A percentile compares a stretch with the other conserved stretches of the same genome.
Conservation (phyloP, 1,284 basidiomycete species). For the Cutaneotrichosporon spelunceum region DNA sequence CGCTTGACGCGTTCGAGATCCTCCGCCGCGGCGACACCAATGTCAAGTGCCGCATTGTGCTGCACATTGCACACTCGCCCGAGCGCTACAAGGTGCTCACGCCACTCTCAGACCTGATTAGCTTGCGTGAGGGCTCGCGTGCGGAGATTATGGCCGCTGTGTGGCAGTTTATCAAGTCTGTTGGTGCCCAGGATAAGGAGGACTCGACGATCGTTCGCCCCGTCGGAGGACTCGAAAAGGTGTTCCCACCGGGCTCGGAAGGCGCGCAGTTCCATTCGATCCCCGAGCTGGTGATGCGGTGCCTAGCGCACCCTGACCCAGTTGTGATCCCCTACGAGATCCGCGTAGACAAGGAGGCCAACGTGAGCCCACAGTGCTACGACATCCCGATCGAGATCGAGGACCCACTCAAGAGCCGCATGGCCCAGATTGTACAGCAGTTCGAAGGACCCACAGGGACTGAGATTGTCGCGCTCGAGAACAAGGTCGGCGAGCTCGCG, state of each 20-base stretch:
- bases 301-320: constrained; percentile 73
- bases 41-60: constrained; percentile 71
- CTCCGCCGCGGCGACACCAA: constrained; percentile 74
- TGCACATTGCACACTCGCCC: constrained; percentile 81
- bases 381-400: constrained; percentile 89
- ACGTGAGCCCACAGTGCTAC: constrained; percentile 61
- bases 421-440: constrained; percentile 68
- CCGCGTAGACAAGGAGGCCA: constrained; percentile 47
- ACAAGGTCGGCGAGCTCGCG: constrained; percentile 76
- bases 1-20: constrained; percentile 84
- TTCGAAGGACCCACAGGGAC: constrained; percentile 64
- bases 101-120: constrained; percentile 72
- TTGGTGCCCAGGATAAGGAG: constrained; percentile 83
- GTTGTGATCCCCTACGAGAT: constrained; percentile 71
- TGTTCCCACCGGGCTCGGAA: constrained; percentile 57
- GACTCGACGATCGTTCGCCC: constrained; percentile 75
- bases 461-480: constrained; percentile 73
- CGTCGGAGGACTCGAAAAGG: constrained; percentile 64
- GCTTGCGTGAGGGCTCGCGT: constrained; percentile 80
- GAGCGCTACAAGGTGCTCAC: constrained; percentile 78
- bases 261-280: constrained; percentile 75
- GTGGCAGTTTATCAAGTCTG: constrained; percentile 89
- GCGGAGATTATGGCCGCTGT: constrained; percentile 76
- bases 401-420: constrained; percentile 73
- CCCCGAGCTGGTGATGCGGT: constrained; percentile 80